phyloP scores from a whole-genome alignment of 2,329 filamentous ascomycete genomes.

The Stachybotrys chlorohalonatus region DNA sequence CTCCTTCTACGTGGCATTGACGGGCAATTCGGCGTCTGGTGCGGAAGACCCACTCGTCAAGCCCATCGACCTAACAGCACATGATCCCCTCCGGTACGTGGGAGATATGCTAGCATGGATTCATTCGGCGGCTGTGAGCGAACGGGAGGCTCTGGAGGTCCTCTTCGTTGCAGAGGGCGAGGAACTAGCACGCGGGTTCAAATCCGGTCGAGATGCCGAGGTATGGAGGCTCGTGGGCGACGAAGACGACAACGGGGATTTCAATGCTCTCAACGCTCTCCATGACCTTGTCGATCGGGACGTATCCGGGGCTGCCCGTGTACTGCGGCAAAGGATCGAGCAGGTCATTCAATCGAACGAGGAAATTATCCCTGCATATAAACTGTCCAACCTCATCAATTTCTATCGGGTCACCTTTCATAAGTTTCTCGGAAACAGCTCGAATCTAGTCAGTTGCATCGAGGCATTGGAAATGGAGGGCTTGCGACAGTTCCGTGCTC shows the following conservation, averaged over 20 bases:
- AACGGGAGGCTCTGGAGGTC: conserved; percentile 83
- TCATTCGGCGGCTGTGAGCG: conserved; percentile 88
- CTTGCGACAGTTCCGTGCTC: conserved; percentile 69
- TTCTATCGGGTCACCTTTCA: conserved; percentile 86
- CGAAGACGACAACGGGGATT: conserved; percentile 48
- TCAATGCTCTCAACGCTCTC: conserved; percentile 74
- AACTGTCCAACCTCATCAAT: conserved; percentile 75
- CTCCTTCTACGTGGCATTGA: conserved; percentile 80
- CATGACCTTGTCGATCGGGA: conserved; percentile 83
- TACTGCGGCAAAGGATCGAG: conserved; percentile 84
- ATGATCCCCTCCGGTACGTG: conserved; percentile 84
- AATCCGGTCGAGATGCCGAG: conserved; percentile 72
- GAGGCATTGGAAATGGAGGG: conserved; percentile 64
- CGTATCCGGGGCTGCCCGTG: conserved; percentile 67
- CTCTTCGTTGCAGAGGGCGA: conserved; percentile 87
- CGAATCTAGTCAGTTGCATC: conserved; percentile 61
- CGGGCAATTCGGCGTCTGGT: conserved; percentile 54
- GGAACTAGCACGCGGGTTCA: conserved; percentile 74
- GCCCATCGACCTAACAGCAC: conserved; percentile 87
- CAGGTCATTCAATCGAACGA: conserved; percentile 90
- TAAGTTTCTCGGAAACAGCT: conserved; percentile 63
- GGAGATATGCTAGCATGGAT: conserved; percentile 98
- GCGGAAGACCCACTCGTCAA: conserved; percentile 58
- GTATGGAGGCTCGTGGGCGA: conserved; percentile 65
- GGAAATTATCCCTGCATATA: conserved; percentile 80